These are phyloP conservation scores for Baudoinia panamericana DNA, from an alignment of 495 filamentous ascomycete genomes.

Conservation along the genomic window DNA sequence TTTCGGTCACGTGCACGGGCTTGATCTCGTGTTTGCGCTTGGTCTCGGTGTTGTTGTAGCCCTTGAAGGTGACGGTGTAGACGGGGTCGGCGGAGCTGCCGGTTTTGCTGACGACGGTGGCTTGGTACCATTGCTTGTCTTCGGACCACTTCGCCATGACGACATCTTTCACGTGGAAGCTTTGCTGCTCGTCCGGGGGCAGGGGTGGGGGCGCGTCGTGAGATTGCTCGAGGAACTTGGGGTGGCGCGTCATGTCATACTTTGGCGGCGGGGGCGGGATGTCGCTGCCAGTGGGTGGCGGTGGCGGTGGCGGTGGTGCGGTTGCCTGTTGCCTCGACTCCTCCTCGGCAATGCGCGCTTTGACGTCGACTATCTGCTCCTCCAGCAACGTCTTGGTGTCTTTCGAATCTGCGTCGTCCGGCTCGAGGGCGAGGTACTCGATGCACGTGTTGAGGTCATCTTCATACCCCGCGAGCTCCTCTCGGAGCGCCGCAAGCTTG, in stretches of 20 bases:
- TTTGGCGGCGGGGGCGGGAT: conserved; percentile 8
- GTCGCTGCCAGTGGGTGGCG: conserved; percentile 10
- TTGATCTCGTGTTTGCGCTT: conserved; percentile 74
- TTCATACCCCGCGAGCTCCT: conserved; percentile 10
- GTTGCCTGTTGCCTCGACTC: conserved; percentile 3
- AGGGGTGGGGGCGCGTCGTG: conserved; percentile 34
- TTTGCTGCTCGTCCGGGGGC: conserved; percentile 28
- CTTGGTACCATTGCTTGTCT: conserved; percentile 83
- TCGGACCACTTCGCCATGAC: conserved; percentile 88
- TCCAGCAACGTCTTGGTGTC: conserved; percentile 7
- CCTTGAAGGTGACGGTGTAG: conserved; percentile 89
- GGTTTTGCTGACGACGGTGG: conserved; percentile 84
- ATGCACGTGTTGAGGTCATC: conserved; percentile 12
- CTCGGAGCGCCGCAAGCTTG: conserved; percentile 9
- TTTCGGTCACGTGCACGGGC: conserved; percentile 48
- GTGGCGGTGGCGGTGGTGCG: conserved; percentile 9
- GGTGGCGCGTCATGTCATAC: conserved; percentile 18
- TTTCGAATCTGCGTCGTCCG: conserved; percentile 9
- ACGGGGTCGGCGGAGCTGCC: conserved; percentile 77
- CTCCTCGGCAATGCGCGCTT: conserved; percentile 9
- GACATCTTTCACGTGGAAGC: conserved; percentile 76
- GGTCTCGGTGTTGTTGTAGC: conserved; percentile 75
- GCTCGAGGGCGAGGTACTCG: conserved; percentile 14
- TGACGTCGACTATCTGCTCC: conserved; percentile 10
- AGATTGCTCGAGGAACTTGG: conserved; percentile 27